Evolutionary conservation across 495 filamentous ascomycete genomes (phyloP).

Genomic region (Lasiosphaeria miniovina): DNA sequence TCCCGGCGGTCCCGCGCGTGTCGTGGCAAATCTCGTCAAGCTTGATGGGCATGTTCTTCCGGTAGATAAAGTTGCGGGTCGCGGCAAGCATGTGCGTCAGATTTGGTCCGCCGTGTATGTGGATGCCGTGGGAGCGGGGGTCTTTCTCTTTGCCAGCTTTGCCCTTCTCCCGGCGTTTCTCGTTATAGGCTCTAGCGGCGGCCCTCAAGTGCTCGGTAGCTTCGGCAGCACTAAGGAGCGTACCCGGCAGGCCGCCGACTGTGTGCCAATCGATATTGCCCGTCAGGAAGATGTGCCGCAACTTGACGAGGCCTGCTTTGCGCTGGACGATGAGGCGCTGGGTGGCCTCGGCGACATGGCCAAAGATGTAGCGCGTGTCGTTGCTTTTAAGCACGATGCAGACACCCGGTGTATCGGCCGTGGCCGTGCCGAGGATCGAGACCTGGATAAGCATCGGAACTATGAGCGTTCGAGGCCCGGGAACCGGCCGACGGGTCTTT

Average conservation of each 20-base stretch:
- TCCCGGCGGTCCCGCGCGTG: constrained; percentile 18
- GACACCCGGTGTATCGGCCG: constrained; percentile 84
- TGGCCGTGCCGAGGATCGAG: constrained; percentile 77
- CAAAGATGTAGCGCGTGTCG: constrained; percentile 81
- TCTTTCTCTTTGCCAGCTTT: constrained; percentile 17
- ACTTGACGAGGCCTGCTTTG: constrained; percentile 54
- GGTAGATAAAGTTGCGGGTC: constrained; percentile 82
- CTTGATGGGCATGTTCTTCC: constrained; percentile 69
- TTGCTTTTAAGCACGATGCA: constrained; percentile 73
- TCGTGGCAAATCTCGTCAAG: constrained; percentile 61
- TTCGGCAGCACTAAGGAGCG: constrained; percentile 81
- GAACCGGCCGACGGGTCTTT: no score
- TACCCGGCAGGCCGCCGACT: constrained; percentile 76
- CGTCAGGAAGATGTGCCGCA: constrained; percentile 75
- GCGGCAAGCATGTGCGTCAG: constrained; percentile 75
- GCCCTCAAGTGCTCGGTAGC: constrained; percentile 33
- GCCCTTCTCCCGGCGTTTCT: constrained; percentile 31
- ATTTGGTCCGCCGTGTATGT: constrained; percentile 76
- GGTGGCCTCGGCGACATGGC: constrained; percentile 76
- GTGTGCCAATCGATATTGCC: constrained; percentile 71
- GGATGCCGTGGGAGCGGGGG: constrained; percentile 39
- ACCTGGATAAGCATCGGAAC: constrained; percentile 63
- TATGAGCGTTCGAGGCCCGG: not conserved
- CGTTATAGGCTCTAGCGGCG: constrained; percentile 19
- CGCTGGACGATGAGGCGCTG: constrained; percentile 73